Base-by-base conservation (phyloP, 1,139 yeast species). In the Hyphopichia khmerensis region DNA sequence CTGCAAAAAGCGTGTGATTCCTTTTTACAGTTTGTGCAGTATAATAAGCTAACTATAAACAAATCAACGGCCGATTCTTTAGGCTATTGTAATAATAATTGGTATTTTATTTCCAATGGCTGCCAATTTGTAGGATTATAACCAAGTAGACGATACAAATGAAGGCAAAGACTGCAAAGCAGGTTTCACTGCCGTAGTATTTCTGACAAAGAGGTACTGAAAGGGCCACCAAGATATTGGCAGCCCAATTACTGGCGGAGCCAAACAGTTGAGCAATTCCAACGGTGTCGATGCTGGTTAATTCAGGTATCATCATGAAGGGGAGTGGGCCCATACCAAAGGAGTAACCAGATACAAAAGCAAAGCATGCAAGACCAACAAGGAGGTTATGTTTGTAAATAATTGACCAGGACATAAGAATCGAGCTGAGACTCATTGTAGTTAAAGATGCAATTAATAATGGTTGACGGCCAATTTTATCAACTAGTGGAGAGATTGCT, bases 291-390 rank as follows among this genome's bases (percentile, higher is more conserved):
- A 77, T 70, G 40, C 85, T 87, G 0, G 95, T 83, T 33, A 90
- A 79, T 59, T 91, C 97, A 3, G 95, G 80, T 9, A 90, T 81
- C 56, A 89, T 71, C 50, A 90, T 64, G 64, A 89, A 90, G 15
- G 97, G 97, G 36, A 91, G 83, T 5, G 97, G 97, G 0, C 97
- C 97, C 45, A 89, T 60, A 0, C 97, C 98, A 35, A 85, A 64
- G 0, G 96, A 96, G 65, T 87, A 91, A 10, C 89, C 79, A 4
- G 83, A 76, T 36, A 90, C 88, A 58, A 87, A 89, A 1, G 72
- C 57, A 45, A 86, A 77, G 1, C 90, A 82, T 1, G 89, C 76
- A 0, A 73, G 37, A 0, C 87, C 82, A 0, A 93, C 76, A 7
- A 85, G 47, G 0, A 67, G 39, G 0, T 84, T 67, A 39, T 62